Conservation (phyloP, 2,329 filamentous ascomycete genomes). For the Plenodomus lindquistii region DNA sequence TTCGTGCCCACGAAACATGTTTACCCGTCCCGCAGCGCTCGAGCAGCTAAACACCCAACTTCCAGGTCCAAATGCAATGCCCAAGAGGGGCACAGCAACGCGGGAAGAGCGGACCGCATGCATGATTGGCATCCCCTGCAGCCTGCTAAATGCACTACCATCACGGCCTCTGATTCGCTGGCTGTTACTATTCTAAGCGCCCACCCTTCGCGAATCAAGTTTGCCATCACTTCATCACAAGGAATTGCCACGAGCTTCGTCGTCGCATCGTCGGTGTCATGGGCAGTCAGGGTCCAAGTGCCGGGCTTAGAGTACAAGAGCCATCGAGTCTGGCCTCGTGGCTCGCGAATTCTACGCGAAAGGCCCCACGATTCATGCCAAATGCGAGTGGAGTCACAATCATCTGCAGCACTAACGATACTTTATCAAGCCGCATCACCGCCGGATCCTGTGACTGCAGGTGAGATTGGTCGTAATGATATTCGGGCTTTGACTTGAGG, state of each 20-base stretch:
- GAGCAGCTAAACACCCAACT: slow-evolving; percentile 8
- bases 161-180: slow-evolving; percentile 11
- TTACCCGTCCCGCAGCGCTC: slow-evolving; percentile 11
- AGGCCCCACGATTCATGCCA: slow-evolving; percentile 16
- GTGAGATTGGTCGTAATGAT: slow-evolving; percentile 13
- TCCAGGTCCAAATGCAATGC: slow-evolving; percentile 12
- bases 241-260: slow-evolving; percentile 6
- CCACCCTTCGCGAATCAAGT: slow-evolving; percentile 9
- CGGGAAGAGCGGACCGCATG: slow-evolving; percentile 27
- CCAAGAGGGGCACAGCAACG: slow-evolving; percentile 26
- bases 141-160: slow-evolving; percentile 7
- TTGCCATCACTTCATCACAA: slow-evolving; percentile 9
- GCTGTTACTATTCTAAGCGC: slow-evolving; percentile 17
- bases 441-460: slow-evolving; percentile 8
- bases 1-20: slow-evolving; percentile 15
- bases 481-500: slow-evolving; percentile 2
- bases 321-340: slow-evolving; percentile 12
- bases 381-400: slow-evolving; percentile 11
- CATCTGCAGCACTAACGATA: slow-evolving; percentile 9
- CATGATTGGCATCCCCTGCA: slow-evolving; percentile 20
- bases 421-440: slow-evolving; percentile 15
- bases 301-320: neutral
- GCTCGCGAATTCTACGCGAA: slow-evolving; percentile 16
- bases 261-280: slow-evolving; percentile 1
- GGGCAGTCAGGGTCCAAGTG: neutral